These are phyloP conservation scores for Blastobotrys aristatus DNA, from an alignment of 1,139 yeast genomes.

Conservation along the genomic window DNA sequence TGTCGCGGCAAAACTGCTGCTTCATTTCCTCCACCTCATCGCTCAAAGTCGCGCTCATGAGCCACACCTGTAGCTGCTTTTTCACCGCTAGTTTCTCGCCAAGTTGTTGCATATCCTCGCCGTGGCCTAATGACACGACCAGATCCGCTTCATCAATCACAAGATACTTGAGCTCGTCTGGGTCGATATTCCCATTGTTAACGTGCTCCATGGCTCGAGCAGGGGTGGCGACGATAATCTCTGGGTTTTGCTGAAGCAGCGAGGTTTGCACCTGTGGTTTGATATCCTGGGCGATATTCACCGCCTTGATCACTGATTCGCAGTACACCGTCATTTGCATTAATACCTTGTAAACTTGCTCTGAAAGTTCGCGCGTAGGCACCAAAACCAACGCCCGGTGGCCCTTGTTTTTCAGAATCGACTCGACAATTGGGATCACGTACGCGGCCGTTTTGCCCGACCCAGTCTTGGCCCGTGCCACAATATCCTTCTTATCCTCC, in stretches of 20 bases:
- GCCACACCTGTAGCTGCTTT: constrained; percentile 76
- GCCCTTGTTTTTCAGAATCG: constrained; percentile 43
- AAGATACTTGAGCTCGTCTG: constrained; percentile 53
- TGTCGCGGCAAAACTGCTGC: constrained; percentile 71
- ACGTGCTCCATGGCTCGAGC: constrained; percentile 56
- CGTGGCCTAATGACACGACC: constrained; percentile 83
- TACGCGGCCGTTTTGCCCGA: constrained; percentile 90
- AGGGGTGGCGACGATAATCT: constrained; percentile 84
- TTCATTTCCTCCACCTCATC: constrained; percentile 81
- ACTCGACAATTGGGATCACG: constrained; percentile 69
- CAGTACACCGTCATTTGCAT: constrained; percentile 67
- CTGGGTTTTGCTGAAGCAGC: constrained; percentile 64
- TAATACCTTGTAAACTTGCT: constrained; percentile 71
- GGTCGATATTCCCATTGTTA: constrained; percentile 35
- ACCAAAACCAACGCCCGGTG: constrained; percentile 58
- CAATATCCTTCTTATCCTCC: constrained; percentile 78
- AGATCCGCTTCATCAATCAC: constrained; percentile 97
- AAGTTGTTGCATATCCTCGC: constrained; percentile 67
- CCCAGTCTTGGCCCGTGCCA: constrained; percentile 86
- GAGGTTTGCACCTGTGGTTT: constrained; percentile 71
- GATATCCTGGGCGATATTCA: constrained; percentile 69
- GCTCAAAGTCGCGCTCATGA: constrained; percentile 94
- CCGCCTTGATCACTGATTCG: constrained; percentile 56
- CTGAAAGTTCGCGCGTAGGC: constrained; percentile 81
- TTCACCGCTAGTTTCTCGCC: constrained; percentile 61